These are phyloP conservation scores for Diplodia seriata DNA, from an alignment of 2,329 filamentous ascomycete species.

Conservation along the genomic window DNA sequence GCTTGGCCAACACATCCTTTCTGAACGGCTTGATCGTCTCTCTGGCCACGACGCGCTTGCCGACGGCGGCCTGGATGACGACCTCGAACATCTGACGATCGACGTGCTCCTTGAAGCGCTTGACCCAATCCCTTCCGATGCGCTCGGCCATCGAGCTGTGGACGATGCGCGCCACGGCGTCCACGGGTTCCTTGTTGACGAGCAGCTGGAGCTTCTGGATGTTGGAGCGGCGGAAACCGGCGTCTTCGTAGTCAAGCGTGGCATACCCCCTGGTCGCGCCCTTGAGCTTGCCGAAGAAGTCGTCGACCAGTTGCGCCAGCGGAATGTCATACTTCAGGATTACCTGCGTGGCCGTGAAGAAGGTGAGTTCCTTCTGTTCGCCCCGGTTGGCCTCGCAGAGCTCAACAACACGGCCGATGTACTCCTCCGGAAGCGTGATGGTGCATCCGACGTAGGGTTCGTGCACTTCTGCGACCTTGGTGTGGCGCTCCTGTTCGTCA, in stretches of 20 bases:
- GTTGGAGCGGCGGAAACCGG: constrained; percentile 79
- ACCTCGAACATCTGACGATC: constrained; percentile 97
- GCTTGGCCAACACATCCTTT: constrained; percentile 91
- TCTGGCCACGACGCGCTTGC: constrained; percentile 81
- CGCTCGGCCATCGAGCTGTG: constrained; percentile 82
- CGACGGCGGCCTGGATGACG: constrained; percentile 88
- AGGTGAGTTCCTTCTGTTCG: constrained; percentile 84
- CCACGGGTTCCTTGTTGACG: constrained; percentile 91
- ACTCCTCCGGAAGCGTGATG: constrained; percentile 90
- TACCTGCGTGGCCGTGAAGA: constrained; percentile 90
- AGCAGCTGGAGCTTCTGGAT: constrained; percentile 90
- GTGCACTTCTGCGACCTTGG: constrained; percentile 66
- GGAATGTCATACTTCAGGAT: constrained; percentile 93
- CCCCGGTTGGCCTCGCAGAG: constrained; percentile 90
- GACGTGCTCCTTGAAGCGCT: constrained; percentile 96
- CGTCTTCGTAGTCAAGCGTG: constrained; percentile 94
- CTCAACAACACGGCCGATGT: constrained; percentile 92
- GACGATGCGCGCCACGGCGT: constrained; percentile 90
- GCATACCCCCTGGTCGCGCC: constrained; percentile 94
- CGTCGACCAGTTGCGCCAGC: constrained; percentile 88
- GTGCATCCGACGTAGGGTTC: constrained; percentile 82
- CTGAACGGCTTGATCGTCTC: constrained; percentile 96
- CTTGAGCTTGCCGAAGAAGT: constrained; percentile 97
- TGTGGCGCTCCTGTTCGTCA: constrained; percentile 63
- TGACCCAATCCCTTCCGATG: constrained; percentile 85